Evolutionary conservation across 352 stramenopile genomes (phyloP), one percentile per base, ranked within the genome.

Genomic region (Thraustotheca clavata): DNA sequence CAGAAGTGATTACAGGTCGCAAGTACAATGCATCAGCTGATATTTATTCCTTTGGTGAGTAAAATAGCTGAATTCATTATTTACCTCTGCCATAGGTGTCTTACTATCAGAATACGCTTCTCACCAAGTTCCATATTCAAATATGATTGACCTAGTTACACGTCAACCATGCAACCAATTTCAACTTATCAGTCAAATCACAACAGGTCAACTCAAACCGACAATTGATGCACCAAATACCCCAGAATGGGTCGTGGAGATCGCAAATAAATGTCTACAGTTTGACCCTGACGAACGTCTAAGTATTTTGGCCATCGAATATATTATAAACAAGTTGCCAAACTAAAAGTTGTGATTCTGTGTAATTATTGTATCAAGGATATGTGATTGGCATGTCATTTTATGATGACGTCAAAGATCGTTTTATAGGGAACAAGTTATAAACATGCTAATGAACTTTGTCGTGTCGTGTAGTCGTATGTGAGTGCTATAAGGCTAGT

Each of bases 41-140:
- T 39, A 71, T 72, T n/a, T 72, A 65, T 38, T 71, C 68, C 7
- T 71, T 72, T 36, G 68, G 68, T 59, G n/a, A n/a, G n/a, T n/a
- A n/a, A n/a, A n/a, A n/a, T n/a, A n/a, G n/a, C n/a, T n/a, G n/a
- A n/a, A n/a, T n/a, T n/a, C n/a, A n/a, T n/a, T n/a, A n/a, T n/a
- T n/a, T n/a, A n/a, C n/a, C n/a, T n/a, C n/a, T n/a, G n/a, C n/a
- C n/a, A n/a, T 63, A 50, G 38, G 35, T 4, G 29, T 61, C 14
- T 5, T 67, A 22, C 31, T 68, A n/a, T 62, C 47, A 1, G 60
- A 62, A 16, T 59, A 61, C 16, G 24, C 38, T n/a, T 54, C 55
- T 20, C 55, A 63, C 27, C 34, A 26, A 7, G 16, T 24, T 6
- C 55, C 55, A n/a, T 63, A 63, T 31, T 6, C 18, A n/a, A 41